Percentiles rank a stretch among this genome's conserved stretches.
phyloP scores from a whole-genome alignment of 169 alveolate species.

The Theileria annulata region DNA sequence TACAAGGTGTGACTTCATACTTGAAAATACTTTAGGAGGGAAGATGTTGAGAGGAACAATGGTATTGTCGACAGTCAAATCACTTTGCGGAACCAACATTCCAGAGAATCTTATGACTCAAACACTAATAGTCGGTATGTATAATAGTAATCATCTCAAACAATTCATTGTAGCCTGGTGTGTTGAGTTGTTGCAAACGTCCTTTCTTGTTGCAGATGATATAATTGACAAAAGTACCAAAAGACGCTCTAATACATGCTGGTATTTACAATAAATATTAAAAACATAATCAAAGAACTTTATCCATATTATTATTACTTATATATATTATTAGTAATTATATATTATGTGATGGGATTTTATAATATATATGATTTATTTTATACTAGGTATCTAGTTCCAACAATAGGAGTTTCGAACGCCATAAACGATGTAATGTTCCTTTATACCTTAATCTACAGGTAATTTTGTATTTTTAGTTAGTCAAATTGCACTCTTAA shows the following conservation, averaged over 20 bases:
- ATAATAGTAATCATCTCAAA: not conserved
- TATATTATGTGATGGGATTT: not conserved
- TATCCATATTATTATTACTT: too few species aligned
- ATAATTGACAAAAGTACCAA: conserved; percentile 76
- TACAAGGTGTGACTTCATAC: conserved; percentile 43
- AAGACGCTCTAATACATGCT: conserved; percentile 72
- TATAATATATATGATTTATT: not conserved
- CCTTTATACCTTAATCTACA: conserved; percentile 66
- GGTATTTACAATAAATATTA: conserved; percentile 50
- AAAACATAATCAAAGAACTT: too few species aligned
- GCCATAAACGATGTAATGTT: conserved; percentile 77
- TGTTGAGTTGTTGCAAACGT: conserved; percentile 75
- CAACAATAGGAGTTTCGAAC: conserved; percentile 72
- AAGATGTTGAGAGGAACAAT: conserved; percentile 60
- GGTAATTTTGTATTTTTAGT: conserved; percentile 35
- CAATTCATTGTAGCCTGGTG: conserved; percentile 71
- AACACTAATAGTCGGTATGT: conserved; percentile 52
- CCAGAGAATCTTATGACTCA: conserved; percentile 48
- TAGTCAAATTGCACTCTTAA: not conserved
- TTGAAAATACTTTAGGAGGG: conserved; percentile 41
- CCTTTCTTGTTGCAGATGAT: conserved; percentile 80
- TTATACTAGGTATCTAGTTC: conserved; percentile 69
- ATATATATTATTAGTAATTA: too few species aligned
- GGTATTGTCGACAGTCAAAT: conserved; percentile 35
- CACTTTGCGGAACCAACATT: conserved; percentile 38